Base-by-base conservation (phyloP, 805 yeast species). In the Saccharomycopsis sp. region DNA sequence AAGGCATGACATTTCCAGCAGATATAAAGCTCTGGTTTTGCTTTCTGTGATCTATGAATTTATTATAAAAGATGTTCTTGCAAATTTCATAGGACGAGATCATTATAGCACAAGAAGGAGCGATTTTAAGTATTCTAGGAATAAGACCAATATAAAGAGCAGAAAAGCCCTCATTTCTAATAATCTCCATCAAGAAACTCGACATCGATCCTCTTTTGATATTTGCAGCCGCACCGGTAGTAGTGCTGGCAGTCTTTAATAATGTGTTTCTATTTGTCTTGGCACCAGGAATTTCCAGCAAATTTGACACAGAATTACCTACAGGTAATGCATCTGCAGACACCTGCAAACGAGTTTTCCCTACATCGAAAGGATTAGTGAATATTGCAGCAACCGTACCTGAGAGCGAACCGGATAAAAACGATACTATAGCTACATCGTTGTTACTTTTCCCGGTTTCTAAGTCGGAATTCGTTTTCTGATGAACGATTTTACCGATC, bases 61-160 rank as follows among this genome's bases (percentile, higher is more conserved):
- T 24, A 34, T 57, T 50, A 5, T 66, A 59, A 61, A 81, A 80
- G 42, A 84, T 68, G 58, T 82, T 81, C 71, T 94, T 94, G 25
- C 96, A 87, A 51, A 92, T 75, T 70, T 94, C 99, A 69, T 94
- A 94, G 47, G 94, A 86, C 12, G 97, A 89, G 52, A 94, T 91
- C 99, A 94, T 94, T 44, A 94, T 93, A 1, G 99, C 99, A 78
- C 99, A 94, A 15, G 97, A 85, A 9, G 99, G 98, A 0, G 97
- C 97, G 25, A 94, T 87, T 69, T 94, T 94, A 70, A 93, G 73
- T 5, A 93, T 81, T 63, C 99, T 79, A 0, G 98, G 98, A 1
- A 82, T 75, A 44, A 91, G 73, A 0, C 99, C 99, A 42, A 89
- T 88, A 68, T 87, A 94, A n/a, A 94, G 73, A 0, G 97, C 93